Percentiles rank a stretch among this genome's conserved stretches.
Evolutionary conservation across 2,329 filamentous ascomycete species (phyloP).

Genomic region (Fusarium austroafricanum): DNA sequence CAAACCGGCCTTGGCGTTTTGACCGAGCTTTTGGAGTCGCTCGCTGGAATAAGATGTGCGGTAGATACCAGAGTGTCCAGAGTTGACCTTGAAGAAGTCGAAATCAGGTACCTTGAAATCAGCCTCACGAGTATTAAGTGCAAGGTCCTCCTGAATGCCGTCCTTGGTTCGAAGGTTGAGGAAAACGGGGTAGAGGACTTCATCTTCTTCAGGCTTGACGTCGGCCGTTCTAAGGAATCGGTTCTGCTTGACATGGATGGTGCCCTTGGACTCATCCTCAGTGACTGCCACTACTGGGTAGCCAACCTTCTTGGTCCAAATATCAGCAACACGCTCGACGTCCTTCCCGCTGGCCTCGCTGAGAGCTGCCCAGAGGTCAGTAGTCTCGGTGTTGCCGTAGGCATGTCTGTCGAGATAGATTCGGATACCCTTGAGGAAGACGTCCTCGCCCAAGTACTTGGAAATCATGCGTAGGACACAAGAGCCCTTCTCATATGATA

Average conservation of each 20-base stretch:
- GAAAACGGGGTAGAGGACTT: conserved; percentile 89
- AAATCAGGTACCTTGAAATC: conserved; percentile 81
- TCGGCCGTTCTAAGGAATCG: conserved; percentile 93
- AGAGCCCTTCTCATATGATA: conserved; percentile 97
- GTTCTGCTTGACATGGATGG: conserved; percentile 92
- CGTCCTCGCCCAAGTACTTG: conserved; percentile 91
- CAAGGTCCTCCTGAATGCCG: conserved; percentile 82
- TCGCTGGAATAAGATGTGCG: conserved; percentile 88
- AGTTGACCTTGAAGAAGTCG: conserved; percentile 97
- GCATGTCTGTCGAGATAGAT: conserved; percentile 95
- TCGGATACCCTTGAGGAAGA: conserved; percentile 91
- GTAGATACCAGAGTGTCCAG: conserved; percentile 93
- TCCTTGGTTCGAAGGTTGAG: conserved; percentile 85
- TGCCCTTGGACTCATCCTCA: conserved; percentile 69
- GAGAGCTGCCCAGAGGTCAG: conserved; percentile 89
- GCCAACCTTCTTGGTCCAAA: conserved; percentile 97
- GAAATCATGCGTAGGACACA: conserved; percentile 98
- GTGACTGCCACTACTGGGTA: conserved; percentile 91
- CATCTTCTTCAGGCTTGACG: conserved; percentile 91
- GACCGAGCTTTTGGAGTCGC: conserved; percentile 86
- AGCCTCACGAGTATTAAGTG: conserved; percentile 71
- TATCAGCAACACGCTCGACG: conserved; percentile 89
- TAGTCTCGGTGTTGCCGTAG: conserved; percentile 94
- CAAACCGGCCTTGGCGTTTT: conserved; percentile 78
- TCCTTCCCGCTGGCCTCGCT: conserved; percentile 91